Conservation (phyloP, 805 yeast genomes). For the Kuraishia borneana region DNA sequence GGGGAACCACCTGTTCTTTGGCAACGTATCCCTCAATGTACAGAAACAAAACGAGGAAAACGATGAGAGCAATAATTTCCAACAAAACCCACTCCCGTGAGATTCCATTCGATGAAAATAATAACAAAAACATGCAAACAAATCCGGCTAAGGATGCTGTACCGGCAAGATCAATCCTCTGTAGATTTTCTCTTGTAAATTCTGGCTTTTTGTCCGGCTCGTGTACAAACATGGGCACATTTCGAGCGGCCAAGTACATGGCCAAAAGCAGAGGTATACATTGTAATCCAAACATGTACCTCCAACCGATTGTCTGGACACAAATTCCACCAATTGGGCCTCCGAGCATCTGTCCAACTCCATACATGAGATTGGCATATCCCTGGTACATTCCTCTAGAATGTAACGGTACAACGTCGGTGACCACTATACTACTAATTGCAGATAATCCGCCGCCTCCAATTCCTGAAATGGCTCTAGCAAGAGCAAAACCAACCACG, state of each 20-base stretch:
- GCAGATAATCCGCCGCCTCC: slow-evolving; percentile 90
- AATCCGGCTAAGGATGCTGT: slow-evolving; percentile 21
- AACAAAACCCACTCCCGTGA: slow-evolving; percentile 2
- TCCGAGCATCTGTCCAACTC: slow-evolving; percentile 69
- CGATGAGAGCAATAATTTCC: slow-evolving; percentile 6
- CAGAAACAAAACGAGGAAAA: slow-evolving; percentile 13
- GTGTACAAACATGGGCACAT: slow-evolving; percentile 19
- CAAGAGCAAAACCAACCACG: slow-evolving; percentile 37
- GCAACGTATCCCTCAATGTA: slow-evolving; percentile 23
- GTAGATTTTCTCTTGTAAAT: slow-evolving; percentile 21
- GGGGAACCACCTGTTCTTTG: slow-evolving; percentile 27
- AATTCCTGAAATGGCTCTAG: slow-evolving; percentile 70
- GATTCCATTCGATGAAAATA: slow-evolving; percentile 11
- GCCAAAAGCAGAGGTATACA: slow-evolving; percentile 36
- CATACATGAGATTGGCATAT: slow-evolving; percentile 66
- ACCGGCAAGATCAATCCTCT: slow-evolving; percentile 29
- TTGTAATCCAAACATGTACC: slow-evolving; percentile 52
- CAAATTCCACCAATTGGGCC: slow-evolving; percentile 54
- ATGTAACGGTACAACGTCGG: slow-evolving; percentile 73
- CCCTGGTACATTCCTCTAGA: slow-evolving; percentile 84
- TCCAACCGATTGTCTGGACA: slow-evolving; percentile 51
- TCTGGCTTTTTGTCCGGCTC: slow-evolving; percentile 8
- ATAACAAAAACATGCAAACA: slow-evolving; percentile 22
- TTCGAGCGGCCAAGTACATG: slow-evolving; percentile 18
- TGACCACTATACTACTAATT: slow-evolving; percentile 63